Base-by-base conservation (phyloP, 352 stramenopile genomes). In the Pythium phragmitis region DNA sequence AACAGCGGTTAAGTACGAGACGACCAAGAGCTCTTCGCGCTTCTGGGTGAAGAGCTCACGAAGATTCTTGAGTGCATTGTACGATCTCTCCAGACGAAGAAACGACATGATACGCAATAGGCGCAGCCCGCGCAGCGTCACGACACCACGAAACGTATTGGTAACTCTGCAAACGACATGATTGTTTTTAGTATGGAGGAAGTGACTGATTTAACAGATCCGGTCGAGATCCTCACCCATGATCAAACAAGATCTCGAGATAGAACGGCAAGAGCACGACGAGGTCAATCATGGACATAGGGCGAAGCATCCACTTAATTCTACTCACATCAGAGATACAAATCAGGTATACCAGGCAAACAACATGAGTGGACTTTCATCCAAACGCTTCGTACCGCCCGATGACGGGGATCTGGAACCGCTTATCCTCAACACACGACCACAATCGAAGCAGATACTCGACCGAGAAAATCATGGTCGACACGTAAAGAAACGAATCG, bases 71-170 rank as follows among this genome's bases (percentile, higher is more conserved):
- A 93, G 75, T 8, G 86, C 82, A 61, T 85, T 72, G 56, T 94
- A 94, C 11, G 82, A 91, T 1, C 82, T 77, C 58, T 94, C 86
- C 5, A 93, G 65, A 6, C 86, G 82, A 45, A 93, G 53, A 46
- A 94, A 93, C 23, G 85, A 93, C 68, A 94, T 85, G 59, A 94
- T 82, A 0, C 86, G 77, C 33, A 94, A 65, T 7, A 94, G 63
- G 1, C 86, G 79, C 54, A 94, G 74, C 0, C 79, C 84, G 57
- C 86, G 77, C 26, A 94, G 60, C 14, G 84, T 92, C 61, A 94
- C 58, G 3, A 87, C 60, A 1, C 84, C 86, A 16, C 81, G 72
- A 4, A 74, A 85, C 3, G 73, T 74, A 28, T 78, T 50, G 28
- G 58, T 57, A 12, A 75, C 36, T 56, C 78, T 90, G 62, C 11